These are phyloP conservation scores for Lachancea sp. DNA, from an alignment of 805 yeast species.

Conservation along the genomic window DNA sequence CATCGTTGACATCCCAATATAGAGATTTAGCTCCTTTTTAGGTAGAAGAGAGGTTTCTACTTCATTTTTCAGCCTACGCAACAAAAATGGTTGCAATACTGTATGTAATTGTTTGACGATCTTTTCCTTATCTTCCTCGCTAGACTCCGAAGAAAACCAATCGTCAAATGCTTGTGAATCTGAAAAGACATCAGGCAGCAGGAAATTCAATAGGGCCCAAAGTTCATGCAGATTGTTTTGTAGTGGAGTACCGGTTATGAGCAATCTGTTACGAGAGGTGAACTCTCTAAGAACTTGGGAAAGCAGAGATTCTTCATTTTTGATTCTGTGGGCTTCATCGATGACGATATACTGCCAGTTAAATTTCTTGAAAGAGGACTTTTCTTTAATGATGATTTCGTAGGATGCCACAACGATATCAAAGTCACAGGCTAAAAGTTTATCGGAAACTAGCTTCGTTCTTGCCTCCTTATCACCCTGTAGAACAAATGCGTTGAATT, in stretches of 20 bases:
- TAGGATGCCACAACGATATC: constrained; percentile 88
- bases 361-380: constrained; percentile 64
- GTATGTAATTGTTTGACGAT: constrained; percentile 67
- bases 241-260: constrained; percentile 92
- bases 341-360: constrained; percentile 84
- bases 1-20: constrained; percentile 72
- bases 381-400: constrained; percentile 85
- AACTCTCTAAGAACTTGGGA: constrained; percentile 80
- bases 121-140: constrained; percentile 41
- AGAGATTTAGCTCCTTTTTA: constrained; percentile 65
- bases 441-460: constrained; percentile 54
- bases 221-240: constrained; percentile 94
- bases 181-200: constrained; percentile 72
- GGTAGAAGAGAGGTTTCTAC: constrained; percentile 77
- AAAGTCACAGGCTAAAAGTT: constrained; percentile 87
- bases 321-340: constrained; percentile 78
- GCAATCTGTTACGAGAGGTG: constrained; percentile 81
- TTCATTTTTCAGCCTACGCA: constrained; percentile 71
- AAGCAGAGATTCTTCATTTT: constrained; percentile 84
- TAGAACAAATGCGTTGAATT: constrained; percentile 78
- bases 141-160: constrained; percentile 52
- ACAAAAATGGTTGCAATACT: constrained; percentile 65
- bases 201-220: constrained; percentile 81
- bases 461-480: constrained; percentile 84
- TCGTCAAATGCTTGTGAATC: constrained; percentile 68